Base-by-base conservation (phyloP, 192 early-diverging fungal species). In the Entophlyctis luteolus region DNA sequence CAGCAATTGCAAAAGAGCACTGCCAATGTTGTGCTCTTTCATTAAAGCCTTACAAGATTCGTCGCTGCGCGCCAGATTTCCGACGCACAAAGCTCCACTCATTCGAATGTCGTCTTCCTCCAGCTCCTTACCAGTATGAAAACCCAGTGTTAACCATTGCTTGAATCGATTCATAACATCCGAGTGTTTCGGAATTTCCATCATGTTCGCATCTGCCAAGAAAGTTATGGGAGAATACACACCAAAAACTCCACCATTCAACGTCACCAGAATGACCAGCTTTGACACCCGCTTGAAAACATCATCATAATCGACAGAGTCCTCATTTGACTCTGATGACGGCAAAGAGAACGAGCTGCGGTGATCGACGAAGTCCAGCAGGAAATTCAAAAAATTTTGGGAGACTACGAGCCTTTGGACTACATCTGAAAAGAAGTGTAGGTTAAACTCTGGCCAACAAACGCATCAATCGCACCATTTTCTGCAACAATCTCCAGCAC, bases 101-200 rank as follows among this genome's bases (percentile, higher is more conserved):
- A 84, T 84, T 12, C 82, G 53, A 50, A 84, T 82, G 49, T 80
- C 78, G 52, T 84, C 82, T 50, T 81, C 79, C 38, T 75, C 74
- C 22, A 39, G 39, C 2, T 49, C 67, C 20, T 56, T 59, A 0
- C 39, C 46, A 23, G 56, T 34, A 33, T 62, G 53, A 5, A 72
- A 23, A 2, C 75, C 74, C 47, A 62, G 46, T 5, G 71, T 76
- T 70, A 78, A 72, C 81, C 81, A 83, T 20, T 49, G 28, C 58
- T 74, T 78, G 50, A 83, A 75, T 8, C 72, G 68, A 14, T 48
- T 48, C 48, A 83, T 69, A 20, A 77, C 35, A 18, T 66, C 46
- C 12, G 52, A 20, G 3, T 83, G 52, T 16, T 74, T 47, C 2
- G 72, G 47, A 12, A 83, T 55, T 1, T 80, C 72, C 23, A 31